Percentiles rank a stretch among this genome's conserved stretches.
phyloP scores from a whole-genome alignment of 768 basidiomycete species.

The Xanthoconium stramineum region DNA sequence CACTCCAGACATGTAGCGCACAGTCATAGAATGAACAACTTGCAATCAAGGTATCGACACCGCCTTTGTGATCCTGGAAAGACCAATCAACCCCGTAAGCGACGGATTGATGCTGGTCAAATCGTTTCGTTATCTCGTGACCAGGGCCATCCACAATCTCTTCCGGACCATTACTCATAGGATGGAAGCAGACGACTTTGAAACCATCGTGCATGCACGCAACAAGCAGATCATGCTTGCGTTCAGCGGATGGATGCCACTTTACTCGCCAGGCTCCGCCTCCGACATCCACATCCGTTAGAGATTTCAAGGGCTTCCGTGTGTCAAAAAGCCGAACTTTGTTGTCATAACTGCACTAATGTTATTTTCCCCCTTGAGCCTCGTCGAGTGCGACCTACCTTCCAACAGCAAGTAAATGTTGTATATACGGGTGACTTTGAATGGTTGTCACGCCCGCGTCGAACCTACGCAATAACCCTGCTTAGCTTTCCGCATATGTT shows the following conservation, averaged over 20 bases:
- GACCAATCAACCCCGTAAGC: constrained; percentile 96
- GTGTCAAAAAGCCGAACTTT: constrained; percentile 79
- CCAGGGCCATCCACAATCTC: constrained; percentile 8
- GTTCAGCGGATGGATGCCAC: constrained; percentile 79
- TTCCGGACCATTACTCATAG: background rate
- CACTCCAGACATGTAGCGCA: constrained; percentile 73
- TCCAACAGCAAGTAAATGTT: constrained; percentile 86
- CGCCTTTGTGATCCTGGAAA: constrained; percentile 32
- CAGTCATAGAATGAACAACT: constrained; percentile 98
- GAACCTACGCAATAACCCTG: constrained; percentile 52
- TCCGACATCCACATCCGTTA: constrained; percentile 65
- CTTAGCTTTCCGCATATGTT: background rate
- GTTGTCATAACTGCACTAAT: constrained; percentile 68
- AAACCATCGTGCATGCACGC: constrained; percentile 99
- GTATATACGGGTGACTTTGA: constrained; percentile 74
- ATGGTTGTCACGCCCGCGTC: constrained; percentile 91
- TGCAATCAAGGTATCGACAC: constrained; percentile 55
- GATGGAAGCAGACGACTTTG: constrained; percentile 56
- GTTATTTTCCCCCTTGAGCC: background rate
- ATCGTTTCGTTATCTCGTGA: constrained; percentile 50
- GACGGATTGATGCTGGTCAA: constrained; percentile 75
- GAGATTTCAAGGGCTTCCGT: constrained; percentile 57
- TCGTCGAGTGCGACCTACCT: constrained; percentile 48
- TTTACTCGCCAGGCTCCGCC: constrained; percentile 96
- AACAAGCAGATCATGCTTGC: constrained; percentile 76